Evolutionary conservation across 1,139 yeast species (phyloP).

Genomic region (Debaryomyces fabryi): DNA sequence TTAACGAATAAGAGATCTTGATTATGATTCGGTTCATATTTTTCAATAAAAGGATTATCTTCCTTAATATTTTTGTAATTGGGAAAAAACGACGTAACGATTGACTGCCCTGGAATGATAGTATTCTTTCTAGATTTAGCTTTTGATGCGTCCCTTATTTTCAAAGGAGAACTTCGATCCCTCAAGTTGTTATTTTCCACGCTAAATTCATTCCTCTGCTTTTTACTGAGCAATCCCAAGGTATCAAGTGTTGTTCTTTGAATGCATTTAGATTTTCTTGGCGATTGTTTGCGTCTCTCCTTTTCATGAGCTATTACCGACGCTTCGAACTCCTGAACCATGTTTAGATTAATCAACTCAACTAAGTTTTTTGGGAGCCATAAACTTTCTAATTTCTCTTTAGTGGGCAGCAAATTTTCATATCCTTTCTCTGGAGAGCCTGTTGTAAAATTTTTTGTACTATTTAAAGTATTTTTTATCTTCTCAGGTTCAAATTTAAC

Average conservation of each 20-base stretch:
- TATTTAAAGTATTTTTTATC: constrained; percentile 3
- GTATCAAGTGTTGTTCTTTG: constrained; percentile 6
- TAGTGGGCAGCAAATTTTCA: constrained; percentile 5
- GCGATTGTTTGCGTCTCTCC: not conserved
- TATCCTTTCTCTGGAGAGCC: not conserved
- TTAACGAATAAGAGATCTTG: not conserved
- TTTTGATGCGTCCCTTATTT: not conserved
- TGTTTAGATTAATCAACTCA: constrained; percentile 11
- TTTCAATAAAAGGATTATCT: constrained; percentile 8
- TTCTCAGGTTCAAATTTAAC: constrained; percentile 11
- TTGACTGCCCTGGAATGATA: constrained; percentile 1
- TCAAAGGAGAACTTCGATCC: not conserved
- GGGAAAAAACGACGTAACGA: constrained; percentile 8
- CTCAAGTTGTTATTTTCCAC: not conserved
- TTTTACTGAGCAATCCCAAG: not conserved
- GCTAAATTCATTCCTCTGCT: not conserved
- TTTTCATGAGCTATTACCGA: not conserved
- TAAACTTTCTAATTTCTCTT: constrained; percentile 11
- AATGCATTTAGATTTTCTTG: not conserved
- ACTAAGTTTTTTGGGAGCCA: constrained; percentile 22
- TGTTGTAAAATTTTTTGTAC: not conserved
- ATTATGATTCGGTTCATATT: not conserved
- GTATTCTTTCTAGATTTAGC: not conserved
- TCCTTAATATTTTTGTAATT: not conserved
- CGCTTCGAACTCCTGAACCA: constrained; percentile 14